Conservation (phyloP, 228 moss, liverwort and hornwort genomes). For the Sphagnum magellanicum region DNA sequence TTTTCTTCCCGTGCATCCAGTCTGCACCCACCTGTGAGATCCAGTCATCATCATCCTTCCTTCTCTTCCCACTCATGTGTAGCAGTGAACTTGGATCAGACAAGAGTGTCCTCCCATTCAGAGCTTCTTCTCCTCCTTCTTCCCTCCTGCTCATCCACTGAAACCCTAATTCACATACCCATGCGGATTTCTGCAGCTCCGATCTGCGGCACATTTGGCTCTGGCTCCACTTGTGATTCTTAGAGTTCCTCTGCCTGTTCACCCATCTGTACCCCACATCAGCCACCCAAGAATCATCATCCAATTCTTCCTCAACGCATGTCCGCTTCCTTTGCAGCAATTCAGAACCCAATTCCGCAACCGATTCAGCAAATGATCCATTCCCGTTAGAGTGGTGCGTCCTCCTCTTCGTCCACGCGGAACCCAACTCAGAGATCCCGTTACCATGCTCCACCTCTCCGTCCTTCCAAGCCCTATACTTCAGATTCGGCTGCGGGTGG, state of each 20-base stretch:
- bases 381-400: not conserved
- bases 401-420: conserved; percentile 43
- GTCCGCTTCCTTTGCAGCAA: too few species aligned
- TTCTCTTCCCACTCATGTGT: conserved; percentile 28
- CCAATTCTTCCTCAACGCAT: too few species aligned
- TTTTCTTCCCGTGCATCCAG: conserved; percentile 12
- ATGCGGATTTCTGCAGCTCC: conserved; percentile 38
- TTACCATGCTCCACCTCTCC: conserved; percentile 17
- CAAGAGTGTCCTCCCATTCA: conserved; percentile 28
- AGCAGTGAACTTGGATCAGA: conserved; percentile 34
- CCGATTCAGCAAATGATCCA: too few species aligned
- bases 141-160: conserved; percentile 42
- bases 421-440: conserved; percentile 47
- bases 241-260: conserved; percentile 24
- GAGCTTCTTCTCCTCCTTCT: conserved; percentile 21
- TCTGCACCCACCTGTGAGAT: conserved; percentile 24
- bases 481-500: too few species aligned
- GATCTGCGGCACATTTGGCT: not conserved
- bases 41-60: conserved; percentile 24
- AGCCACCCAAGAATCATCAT: conserved; percentile 40
- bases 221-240: not conserved
- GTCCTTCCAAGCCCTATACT: conserved; percentile 6
- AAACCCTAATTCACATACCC: conserved; percentile 47
- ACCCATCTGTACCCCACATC: conserved; percentile 54
- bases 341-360: too few species aligned